Base-by-base conservation (phyloP, 2,329 filamentous ascomycete genomes). In the Fonsecaea multimorphosa region DNA sequence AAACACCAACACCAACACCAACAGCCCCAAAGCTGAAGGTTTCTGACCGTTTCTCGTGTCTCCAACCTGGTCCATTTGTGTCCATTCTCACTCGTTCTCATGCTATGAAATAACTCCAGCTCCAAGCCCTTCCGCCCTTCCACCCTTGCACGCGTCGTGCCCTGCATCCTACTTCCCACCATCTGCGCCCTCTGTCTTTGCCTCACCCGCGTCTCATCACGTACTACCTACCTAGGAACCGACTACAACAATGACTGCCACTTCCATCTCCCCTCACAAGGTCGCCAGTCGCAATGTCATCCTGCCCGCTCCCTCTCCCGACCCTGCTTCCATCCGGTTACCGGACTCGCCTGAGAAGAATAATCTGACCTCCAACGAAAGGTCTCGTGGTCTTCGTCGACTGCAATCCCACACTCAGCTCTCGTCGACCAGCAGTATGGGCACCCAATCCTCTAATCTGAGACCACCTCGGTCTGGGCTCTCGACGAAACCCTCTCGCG, bases 351-450 rank as follows among this genome's bases (percentile, higher is more conserved):
- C 69, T 63, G 68, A 71, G 38, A 71, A 71, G 58, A 61, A 59
- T 38, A 38, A 84, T 87, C 67, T 58, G 31, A 83, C 86, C 27
- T 88, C 87, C 31, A 87, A 88, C 51, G 85, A 87, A 68, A 87
- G 87, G 29, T 86, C 88, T 75, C 86, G 90, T 73, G 85, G 86
- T 54, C 82, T 93, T 66, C 86, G 91, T 71, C 89, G 89, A 75
- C 86, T 92, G 32, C 89, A 92, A 77, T 93, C 91, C 34, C 90
- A 91, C 58, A 90, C 92, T 65, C 74, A 80, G 82, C 85, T 77
- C 78, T 92, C 75, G 75, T 79, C 87, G 68, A 84, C 68, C 22
- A 44, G 31, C 55, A 62, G 81, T 62, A 74, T 80, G 61, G 79
- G 76, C 68, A 80, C 81, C 65, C 73, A 69, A 49, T 53, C 61